Percentiles rank a stretch among this genome's conserved stretches.
Evolutionary conservation across 305 asterid species (phyloP).

Genomic region (Fraxinus albicans): DNA sequence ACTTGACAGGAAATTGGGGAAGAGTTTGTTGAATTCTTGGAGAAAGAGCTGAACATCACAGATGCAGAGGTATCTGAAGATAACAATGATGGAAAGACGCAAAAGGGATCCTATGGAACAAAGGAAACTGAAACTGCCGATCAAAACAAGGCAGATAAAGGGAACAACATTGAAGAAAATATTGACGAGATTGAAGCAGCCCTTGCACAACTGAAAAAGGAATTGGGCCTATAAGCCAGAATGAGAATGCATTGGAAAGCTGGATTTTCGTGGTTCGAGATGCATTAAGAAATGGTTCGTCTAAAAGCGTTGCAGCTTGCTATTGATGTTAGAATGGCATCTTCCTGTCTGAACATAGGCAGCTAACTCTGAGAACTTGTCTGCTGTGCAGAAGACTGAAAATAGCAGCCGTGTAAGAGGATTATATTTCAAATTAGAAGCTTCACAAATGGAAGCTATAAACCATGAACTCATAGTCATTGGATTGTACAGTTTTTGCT

Average conservation of each 20-base stretch:
- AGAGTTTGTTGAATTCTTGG: conserved; percentile 92
- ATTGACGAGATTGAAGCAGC: conserved; percentile 81
- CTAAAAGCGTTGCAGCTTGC: neutral
- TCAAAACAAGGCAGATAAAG: conserved; percentile 30
- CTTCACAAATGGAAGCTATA: neutral
- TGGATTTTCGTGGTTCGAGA: neutral
- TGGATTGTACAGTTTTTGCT: neutral
- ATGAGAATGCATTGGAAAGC: neutral
- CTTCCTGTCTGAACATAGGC: neutral
- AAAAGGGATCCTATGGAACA: conserved; percentile 30
- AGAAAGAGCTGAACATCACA: conserved; percentile 72
- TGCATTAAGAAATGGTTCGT: neutral
- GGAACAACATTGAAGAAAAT: conserved; percentile 53
- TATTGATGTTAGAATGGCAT: neutral
- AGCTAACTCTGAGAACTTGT: neutral
- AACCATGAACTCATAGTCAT: neutral
- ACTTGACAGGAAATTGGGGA: conserved; percentile 82
- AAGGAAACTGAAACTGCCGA: conserved; percentile 29
- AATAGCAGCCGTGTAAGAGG: neutral
- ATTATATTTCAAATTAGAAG: neutral
- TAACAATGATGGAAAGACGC: conserved; percentile 26
- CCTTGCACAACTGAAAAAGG: conserved; percentile 70
- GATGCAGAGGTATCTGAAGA: conserved; percentile 48
- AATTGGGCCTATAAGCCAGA: conserved; percentile 61
- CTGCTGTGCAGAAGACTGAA: neutral